Conservation (phyloP, 2,329 filamentous ascomycete species). For the Paecilomyces fulvus region DNA sequence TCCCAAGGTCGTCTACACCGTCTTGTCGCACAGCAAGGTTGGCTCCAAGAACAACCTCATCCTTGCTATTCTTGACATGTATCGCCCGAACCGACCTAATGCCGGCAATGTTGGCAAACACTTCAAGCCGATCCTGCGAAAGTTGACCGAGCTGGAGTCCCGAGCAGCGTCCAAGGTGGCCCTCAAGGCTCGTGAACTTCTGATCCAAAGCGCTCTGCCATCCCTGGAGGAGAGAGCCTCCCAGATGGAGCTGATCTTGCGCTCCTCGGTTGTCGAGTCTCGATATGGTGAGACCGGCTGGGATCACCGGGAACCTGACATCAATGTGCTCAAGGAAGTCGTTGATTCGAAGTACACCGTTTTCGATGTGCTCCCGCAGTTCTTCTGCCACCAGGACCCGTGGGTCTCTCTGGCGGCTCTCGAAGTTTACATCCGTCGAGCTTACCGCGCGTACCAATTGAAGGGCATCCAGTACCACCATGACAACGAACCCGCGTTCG, state of each 20-base stretch:
- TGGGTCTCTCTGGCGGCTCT: constrained; percentile 91
- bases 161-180: constrained; percentile 87
- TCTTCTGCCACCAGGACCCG: constrained; percentile 88
- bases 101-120: constrained; percentile 82
- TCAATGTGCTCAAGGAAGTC: constrained; percentile 91
- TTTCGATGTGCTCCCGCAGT: constrained; percentile 88
- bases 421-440: constrained; percentile 91
- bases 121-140: constrained; percentile 72
- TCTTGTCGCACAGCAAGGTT: constrained; percentile 88
- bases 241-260: constrained; percentile 98
- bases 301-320: constrained; percentile 87
- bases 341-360: constrained; percentile 98
- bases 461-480: constrained; percentile 84
- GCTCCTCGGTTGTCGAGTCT: constrained; percentile 92
- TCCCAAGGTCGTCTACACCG: constrained; percentile 71
- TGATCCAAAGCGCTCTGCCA: constrained; percentile 94
- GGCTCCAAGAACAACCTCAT: constrained; percentile 90
- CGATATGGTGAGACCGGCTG: constrained; percentile 93
- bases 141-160: constrained; percentile 83
- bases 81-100: constrained; percentile 87
- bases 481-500: constrained; percentile 58
- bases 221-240: constrained; percentile 89
- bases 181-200: constrained; percentile 90
- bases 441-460: constrained; percentile 91
- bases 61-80: constrained; percentile 84